A percentile compares a stretch with the other conserved stretches of the same genome.
Conservation (phyloP, 2,329 filamentous ascomycete species). For the Aureobasidium sp. region DNA sequence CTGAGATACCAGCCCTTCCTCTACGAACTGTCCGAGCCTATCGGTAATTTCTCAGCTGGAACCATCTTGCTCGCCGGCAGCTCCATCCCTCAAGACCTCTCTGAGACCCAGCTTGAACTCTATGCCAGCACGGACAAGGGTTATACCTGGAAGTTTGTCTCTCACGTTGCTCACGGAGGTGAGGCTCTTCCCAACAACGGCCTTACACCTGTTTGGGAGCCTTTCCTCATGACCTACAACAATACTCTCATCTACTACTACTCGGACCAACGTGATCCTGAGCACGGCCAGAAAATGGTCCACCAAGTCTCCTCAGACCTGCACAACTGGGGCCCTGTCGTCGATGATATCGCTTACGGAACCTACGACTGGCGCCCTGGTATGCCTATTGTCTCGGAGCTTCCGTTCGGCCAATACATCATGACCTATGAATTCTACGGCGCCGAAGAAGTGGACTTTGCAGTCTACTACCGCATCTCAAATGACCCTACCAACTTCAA, state of each 20-base stretch:
- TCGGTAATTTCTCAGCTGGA: conserved; percentile 54
- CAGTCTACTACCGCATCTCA: conserved; percentile 48
- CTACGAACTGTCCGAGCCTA: conserved; percentile 52
- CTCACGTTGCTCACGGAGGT: conserved; percentile 58
- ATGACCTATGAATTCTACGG: conserved; percentile 59
- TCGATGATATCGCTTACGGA: conserved; percentile 58
- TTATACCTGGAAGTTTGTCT: conserved; percentile 59
- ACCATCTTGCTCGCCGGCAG: conserved; percentile 58
- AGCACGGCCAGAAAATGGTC: conserved; percentile 60
- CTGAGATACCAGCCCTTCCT: conserved; percentile 63
- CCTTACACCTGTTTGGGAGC: conserved; percentile 65
- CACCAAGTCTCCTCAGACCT: conserved; percentile 58
- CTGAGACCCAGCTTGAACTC: conserved; percentile 59
- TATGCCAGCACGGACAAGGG: conserved; percentile 59
- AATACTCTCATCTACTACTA: conserved; percentile 60
- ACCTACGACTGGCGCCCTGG: conserved; percentile 59
- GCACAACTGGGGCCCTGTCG: conserved; percentile 50
- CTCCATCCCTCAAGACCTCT: conserved; percentile 53
- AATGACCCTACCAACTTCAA: conserved; percentile 43
- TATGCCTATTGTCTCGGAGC: conserved; percentile 54
- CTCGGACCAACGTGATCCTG: conserved; percentile 60
- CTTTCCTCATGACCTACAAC: conserved; percentile 56
- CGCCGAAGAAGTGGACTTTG: conserved; percentile 38
- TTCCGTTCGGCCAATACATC: conserved; percentile 56
- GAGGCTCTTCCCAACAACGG: conserved; percentile 57